phyloP scores from a whole-genome alignment of 1,139 yeast genomes.

The Blastobotrys aristatus region DNA sequence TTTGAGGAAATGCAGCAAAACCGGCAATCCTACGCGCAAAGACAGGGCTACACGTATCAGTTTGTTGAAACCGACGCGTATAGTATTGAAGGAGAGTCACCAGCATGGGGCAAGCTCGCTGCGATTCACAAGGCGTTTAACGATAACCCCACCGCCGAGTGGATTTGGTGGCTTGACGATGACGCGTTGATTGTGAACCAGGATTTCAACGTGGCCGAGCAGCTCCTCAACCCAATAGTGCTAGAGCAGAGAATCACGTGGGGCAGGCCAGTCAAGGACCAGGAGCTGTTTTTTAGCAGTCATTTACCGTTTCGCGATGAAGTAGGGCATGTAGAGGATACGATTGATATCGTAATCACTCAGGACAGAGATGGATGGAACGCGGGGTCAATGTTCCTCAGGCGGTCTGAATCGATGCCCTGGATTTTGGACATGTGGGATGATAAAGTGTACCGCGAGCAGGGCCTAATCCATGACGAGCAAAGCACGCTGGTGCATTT shows the following conservation, averaged over 20 bases:
- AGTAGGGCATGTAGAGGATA: slow-evolving; percentile 16
- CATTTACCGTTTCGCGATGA: slow-evolving; percentile 20
- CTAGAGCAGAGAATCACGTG: slow-evolving; percentile 25
- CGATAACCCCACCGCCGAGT: slow-evolving; percentile 31
- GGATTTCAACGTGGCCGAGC: slow-evolving; percentile 28
- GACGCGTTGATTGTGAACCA: slow-evolving; percentile 33
- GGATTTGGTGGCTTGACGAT: slow-evolving; percentile 37
- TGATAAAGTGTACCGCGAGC: background rate
- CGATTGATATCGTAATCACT: slow-evolving; percentile 25
- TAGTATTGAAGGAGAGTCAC: slow-evolving; percentile 23
- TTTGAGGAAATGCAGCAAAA: too few species aligned
- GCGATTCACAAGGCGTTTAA: slow-evolving; percentile 31
- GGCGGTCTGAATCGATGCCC: slow-evolving; percentile 28
- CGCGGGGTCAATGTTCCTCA: slow-evolving; percentile 36
- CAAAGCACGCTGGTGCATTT: background rate
- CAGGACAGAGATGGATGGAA: slow-evolving; percentile 33
- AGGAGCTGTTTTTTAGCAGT: slow-evolving; percentile 21
- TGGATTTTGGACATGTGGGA: slow-evolving; percentile 16
- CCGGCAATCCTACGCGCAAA: too few species aligned
- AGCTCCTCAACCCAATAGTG: slow-evolving; percentile 31
- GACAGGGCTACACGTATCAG: too few species aligned
- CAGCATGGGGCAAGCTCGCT: slow-evolving; percentile 31
- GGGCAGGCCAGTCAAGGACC: slow-evolving; percentile 21
- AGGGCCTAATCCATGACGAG: background rate
- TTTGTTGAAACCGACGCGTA: too few species aligned